phyloP scores from a whole-genome alignment of 2,329 filamentous ascomycete species.

The Pseudogymnoascus sp. region DNA sequence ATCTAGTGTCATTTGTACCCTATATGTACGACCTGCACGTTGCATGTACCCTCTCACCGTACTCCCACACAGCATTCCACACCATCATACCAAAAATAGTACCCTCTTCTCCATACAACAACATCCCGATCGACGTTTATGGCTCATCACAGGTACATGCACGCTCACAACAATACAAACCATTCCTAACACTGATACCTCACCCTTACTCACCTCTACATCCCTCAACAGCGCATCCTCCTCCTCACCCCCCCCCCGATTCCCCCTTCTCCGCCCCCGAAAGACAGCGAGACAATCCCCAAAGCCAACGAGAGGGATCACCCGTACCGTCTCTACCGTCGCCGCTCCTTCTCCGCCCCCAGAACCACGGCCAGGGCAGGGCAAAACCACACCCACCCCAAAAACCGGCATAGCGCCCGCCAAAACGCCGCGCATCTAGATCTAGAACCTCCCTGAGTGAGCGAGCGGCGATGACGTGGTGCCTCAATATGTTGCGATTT shows the following conservation, averaged over 20 bases:
- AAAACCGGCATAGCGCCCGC: neutral
- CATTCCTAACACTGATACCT: neutral
- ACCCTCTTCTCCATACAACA: neutral
- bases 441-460: conserved; percentile 30
- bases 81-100: neutral
- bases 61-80: neutral
- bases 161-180: neutral
- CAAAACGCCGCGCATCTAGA: neutral
- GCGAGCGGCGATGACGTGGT: conserved; percentile 37
- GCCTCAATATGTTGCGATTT: conserved; percentile 47
- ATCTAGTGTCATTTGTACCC: neutral
- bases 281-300: neutral
- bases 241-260: neutral
- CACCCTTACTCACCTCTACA: neutral
- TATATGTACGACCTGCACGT: neutral
- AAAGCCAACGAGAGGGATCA: neutral
- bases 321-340: neutral
- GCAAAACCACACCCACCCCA: neutral
- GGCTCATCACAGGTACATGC: neutral
- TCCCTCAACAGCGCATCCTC: neutral
- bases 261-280: neutral
- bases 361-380: neutral
- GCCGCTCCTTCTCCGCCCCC: neutral
- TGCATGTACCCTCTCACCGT: neutral
- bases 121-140: neutral